Percentiles rank a stretch among this genome's conserved stretches.
Conservation (phyloP, 768 basidiomycete species). For the Rhodocollybia butyracea region DNA sequence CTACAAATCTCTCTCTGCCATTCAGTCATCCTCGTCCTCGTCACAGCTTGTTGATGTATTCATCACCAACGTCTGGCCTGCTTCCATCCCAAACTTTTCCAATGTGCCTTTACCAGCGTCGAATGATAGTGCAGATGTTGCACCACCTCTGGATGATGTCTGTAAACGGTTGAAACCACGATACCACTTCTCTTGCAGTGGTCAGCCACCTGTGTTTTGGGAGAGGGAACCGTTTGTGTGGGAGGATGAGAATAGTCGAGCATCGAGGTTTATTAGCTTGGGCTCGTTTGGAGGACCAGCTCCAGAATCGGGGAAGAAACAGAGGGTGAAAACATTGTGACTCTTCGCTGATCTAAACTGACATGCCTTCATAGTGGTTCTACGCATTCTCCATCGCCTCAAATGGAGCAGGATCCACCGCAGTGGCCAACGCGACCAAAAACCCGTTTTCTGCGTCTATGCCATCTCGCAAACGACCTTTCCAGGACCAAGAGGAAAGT, state of each 20-base stretch:
- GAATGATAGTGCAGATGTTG: conserved; percentile 40
- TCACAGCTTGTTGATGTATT: conserved; percentile 78
- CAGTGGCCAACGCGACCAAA: conserved; percentile 53
- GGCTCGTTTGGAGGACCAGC: conserved; percentile 77
- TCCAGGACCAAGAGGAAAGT: conserved; percentile 32
- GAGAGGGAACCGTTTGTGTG: conserved; percentile 91
- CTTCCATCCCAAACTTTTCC: conserved; percentile 60
- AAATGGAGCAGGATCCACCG: conserved; percentile 30
- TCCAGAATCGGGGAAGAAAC: conserved; percentile 65
- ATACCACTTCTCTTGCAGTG: conserved; percentile 72
- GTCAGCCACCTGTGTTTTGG: conserved; percentile 80
- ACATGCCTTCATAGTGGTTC: too few relatives aligned
- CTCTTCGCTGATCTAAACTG: too few relatives aligned
- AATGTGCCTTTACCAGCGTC: conserved; percentile 45
- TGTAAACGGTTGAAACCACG: conserved; percentile 70
- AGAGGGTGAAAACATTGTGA: conserved; percentile 55
- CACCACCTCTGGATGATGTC: conserved; percentile 62
- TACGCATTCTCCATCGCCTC: conserved; percentile 91
- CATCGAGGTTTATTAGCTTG: conserved; percentile 80
- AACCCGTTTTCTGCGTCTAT: conserved; percentile 62
- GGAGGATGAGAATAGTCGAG: conserved; percentile 62
- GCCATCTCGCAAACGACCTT: conserved; percentile 52
- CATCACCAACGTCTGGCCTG: conserved; percentile 77
- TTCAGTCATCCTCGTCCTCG: conserved; percentile 56
- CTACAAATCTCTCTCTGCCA: conserved; percentile 64